Percentiles rank a stretch among this genome's conserved stretches.
These are phyloP conservation scores for Naganishia liquefaciens DNA, from an alignment of 1,284 basidiomycete species.

Conservation along the genomic window DNA sequence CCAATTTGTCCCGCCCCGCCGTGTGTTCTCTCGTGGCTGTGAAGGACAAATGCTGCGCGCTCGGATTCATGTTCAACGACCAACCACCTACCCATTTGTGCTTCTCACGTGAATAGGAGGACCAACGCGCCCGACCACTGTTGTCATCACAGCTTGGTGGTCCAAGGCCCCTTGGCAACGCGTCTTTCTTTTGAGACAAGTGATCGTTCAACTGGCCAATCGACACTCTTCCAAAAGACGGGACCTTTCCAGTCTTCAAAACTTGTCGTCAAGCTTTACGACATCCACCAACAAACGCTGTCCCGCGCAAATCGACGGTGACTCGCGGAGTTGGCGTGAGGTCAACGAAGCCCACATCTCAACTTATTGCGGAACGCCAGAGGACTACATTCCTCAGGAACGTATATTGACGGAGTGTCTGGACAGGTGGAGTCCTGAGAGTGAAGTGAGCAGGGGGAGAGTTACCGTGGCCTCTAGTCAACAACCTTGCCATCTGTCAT, in stretches of 20 bases:
- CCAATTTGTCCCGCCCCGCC: conserved; percentile 8
- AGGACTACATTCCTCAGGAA: not conserved
- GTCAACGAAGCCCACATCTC: too few species aligned
- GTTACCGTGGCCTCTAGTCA: not conserved
- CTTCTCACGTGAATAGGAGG: too few species aligned
- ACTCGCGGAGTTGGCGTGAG: too few species aligned
- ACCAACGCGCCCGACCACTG: not conserved
- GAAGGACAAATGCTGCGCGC: not conserved
- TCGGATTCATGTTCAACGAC: too few species aligned
- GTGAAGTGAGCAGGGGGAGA: not conserved
- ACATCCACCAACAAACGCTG: too few species aligned
- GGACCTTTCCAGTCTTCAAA: too few species aligned
- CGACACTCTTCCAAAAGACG: not conserved
- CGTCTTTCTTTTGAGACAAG: conserved; percentile 21
- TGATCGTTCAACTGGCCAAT: not conserved
- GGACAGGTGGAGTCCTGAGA: too few species aligned
- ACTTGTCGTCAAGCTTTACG: too few species aligned
- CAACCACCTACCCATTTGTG: too few species aligned
- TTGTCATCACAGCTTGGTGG: not conserved
- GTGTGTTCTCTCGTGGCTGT: not conserved
- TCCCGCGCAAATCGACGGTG: too few species aligned
- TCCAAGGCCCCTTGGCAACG: conserved; percentile 10
- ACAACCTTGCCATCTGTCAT: not conserved
- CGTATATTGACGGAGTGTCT: too few species aligned
- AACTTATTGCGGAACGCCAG: too few species aligned